These are phyloP conservation scores for Chara braunii DNA, from an alignment of 139 green algal species.

Conservation along the genomic window DNA sequence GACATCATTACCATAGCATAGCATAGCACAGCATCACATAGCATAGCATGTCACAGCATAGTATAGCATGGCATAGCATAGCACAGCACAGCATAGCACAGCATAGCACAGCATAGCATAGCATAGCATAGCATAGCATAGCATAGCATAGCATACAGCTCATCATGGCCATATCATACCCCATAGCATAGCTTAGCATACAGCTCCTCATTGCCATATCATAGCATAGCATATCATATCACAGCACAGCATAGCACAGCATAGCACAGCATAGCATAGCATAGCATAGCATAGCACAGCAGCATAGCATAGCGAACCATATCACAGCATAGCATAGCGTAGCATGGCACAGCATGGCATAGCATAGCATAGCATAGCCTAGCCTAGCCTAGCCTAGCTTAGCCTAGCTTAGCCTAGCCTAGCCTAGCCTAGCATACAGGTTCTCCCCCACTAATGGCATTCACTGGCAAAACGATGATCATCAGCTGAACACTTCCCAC, in stretches of 20 bases:
- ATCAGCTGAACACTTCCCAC: too few relatives aligned
- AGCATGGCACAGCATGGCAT: not conserved
- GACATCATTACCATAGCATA: too few relatives aligned
- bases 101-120: not conserved
- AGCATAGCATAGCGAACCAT: not conserved
- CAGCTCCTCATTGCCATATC: not conserved
- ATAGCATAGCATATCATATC: conserved; percentile 9
- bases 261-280: conserved; percentile 5
- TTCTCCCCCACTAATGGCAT: too few relatives aligned
- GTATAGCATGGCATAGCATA: not conserved
- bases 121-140: conserved; percentile 2
- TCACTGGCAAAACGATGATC: too few relatives aligned
- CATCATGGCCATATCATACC: not conserved
- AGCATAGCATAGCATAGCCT: not conserved
- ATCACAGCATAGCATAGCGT: not conserved
- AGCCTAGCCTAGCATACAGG: too few relatives aligned
- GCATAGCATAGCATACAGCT: not conserved
- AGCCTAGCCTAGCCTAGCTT: too few relatives aligned
- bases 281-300: conserved; percentile 5
- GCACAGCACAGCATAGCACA: not conserved
- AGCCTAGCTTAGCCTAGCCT: too few relatives aligned
- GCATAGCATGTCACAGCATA: not conserved
- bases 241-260: conserved; percentile 5
- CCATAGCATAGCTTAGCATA: not conserved
- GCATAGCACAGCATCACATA: conserved; percentile 2